Evolutionary conservation across 768 basidiomycete species (phyloP), one percentile per base, ranked within the genome.

Genomic region (Mrakia gelida): DNA sequence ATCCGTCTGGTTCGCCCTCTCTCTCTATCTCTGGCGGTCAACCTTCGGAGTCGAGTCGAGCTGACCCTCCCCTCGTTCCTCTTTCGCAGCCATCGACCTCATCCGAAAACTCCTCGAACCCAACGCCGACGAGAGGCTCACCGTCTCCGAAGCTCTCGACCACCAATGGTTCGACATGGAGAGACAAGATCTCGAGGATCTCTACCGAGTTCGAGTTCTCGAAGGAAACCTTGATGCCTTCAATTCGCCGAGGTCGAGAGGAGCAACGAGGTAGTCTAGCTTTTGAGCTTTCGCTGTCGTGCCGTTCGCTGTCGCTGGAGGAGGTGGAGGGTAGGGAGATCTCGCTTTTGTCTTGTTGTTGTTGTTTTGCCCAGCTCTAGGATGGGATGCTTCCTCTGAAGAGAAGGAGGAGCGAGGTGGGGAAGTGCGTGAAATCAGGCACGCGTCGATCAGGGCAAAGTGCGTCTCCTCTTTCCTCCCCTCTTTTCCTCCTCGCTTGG

Each of bases 151-250:
- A 41, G 75, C 75, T 16, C 62, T 75, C 61, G 6, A 7, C 15
- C 65, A 75, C 62, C 43, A 3, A 21, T 75, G 75, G 75, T 68
- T 75, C 61, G 63, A 67, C 4, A 52, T 63, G 49, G 75, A 75
- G 21, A 32, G 62, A 16, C 45, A 32, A 26, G 63, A 6, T 41
- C 75, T 75, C 13, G 75, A 75, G 63, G 63, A 67, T 2, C 32
- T 45, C 75, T 75, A 75, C 61, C 75, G 67, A 32, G 49, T 41
- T 6, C 59, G 74, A 26, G 74, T 75, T 8, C n/a, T 75, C 16
- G 43, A 61, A n/a, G 41, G 38, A 15, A 26, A 23, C 21, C 41
- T 70, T 26, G 63, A 65, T 32, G 62, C 26, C 1, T 68, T 38
- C 21, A 38, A 38, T 41, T 41, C 34, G 32, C 18, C 38, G 70